Conservation (phyloP, 495 filamentous ascomycete species). For the Thozetella sp. region DNA sequence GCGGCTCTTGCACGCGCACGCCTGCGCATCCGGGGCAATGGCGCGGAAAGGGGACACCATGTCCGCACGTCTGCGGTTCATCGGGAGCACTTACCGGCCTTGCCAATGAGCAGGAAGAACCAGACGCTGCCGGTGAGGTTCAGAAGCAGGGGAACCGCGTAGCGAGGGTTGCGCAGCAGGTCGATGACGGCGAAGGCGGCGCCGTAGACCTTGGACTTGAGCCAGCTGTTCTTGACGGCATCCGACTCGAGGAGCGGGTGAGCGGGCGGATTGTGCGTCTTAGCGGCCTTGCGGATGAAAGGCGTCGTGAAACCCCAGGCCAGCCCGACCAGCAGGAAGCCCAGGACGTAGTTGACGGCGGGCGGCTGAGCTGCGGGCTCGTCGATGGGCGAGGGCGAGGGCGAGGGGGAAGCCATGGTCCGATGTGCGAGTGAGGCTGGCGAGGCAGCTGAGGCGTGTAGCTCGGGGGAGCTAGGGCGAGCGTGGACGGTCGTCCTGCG, state of each 20-base stretch:
- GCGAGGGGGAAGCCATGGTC: neutral
- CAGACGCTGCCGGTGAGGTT: constrained; percentile 95
- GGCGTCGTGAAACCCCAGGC: constrained; percentile 81
- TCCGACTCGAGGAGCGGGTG: constrained; percentile 48
- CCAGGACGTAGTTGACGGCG: constrained; percentile 76
- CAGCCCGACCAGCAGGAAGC: constrained; percentile 88
- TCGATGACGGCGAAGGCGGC: constrained; percentile 75
- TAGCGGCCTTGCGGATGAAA: constrained; percentile 72
- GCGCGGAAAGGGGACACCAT: neutral
- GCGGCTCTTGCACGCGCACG: neutral
- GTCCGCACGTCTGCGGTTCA: too few species aligned
- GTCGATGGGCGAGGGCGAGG: neutral
- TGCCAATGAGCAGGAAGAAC: constrained; percentile 95
- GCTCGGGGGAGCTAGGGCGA: too few species aligned
- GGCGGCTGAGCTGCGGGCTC: constrained; percentile 47
- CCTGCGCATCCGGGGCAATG: too few species aligned
- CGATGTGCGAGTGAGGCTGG: constrained; percentile 20
- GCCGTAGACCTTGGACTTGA: constrained; percentile 56
- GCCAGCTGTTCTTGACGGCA: constrained; percentile 43
- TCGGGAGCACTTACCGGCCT: constrained; percentile 69
- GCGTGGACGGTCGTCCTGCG: too few species aligned
- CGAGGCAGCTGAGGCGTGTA: neutral
- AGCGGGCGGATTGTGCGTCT: constrained; percentile 52
- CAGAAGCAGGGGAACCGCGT: constrained; percentile 81
- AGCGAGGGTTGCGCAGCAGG: constrained; percentile 76